Percentiles rank a stretch among this genome's conserved stretches.
These are phyloP conservation scores for Nematodospora valgi DNA, from an alignment of 805 yeast genomes.

Conservation along the genomic window DNA sequence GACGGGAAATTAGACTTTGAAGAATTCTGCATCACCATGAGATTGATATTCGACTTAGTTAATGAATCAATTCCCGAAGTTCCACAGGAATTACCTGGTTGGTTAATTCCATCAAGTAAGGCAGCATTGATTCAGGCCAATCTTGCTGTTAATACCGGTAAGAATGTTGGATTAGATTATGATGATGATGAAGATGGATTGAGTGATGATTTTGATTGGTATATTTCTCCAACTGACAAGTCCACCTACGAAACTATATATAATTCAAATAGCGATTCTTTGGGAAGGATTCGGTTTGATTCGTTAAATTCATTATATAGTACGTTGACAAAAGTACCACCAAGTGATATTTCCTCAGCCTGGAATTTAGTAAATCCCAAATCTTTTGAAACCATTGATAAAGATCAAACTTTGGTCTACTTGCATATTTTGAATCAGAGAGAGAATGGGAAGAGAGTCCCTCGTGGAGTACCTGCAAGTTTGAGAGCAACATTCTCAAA, in stretches of 20 bases:
- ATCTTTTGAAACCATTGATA: constrained; percentile 81
- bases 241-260: constrained; percentile 75
- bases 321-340: constrained; percentile 70
- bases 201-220: constrained; percentile 86
- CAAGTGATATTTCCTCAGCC: constrained; percentile 80
- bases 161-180: constrained; percentile 13
- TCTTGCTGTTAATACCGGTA: constrained; percentile 48
- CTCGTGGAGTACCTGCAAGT: constrained; percentile 92
- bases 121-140: constrained; percentile 84
- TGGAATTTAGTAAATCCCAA: constrained; percentile 96
- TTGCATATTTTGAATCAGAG: constrained; percentile 90
- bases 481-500: constrained; percentile 88
- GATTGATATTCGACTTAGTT: constrained; percentile 86
- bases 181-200: constrained; percentile 55
- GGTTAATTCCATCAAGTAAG: constrained; percentile 91
- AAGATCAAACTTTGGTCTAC: constrained; percentile 86
- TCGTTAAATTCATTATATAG: constrained; percentile 66
- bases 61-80: constrained; percentile 58
- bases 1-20: constrained; percentile 94
- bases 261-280: constrained; percentile 66
- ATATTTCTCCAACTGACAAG: constrained; percentile 86
- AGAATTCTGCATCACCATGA: constrained; percentile 97
- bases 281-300: constrained; percentile 77
- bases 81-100: constrained; percentile 76
- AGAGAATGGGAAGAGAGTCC: constrained; percentile 78